Evolutionary conservation across 1,284 basidiomycete species (phyloP).

Genomic region (Leccinum fallax): DNA sequence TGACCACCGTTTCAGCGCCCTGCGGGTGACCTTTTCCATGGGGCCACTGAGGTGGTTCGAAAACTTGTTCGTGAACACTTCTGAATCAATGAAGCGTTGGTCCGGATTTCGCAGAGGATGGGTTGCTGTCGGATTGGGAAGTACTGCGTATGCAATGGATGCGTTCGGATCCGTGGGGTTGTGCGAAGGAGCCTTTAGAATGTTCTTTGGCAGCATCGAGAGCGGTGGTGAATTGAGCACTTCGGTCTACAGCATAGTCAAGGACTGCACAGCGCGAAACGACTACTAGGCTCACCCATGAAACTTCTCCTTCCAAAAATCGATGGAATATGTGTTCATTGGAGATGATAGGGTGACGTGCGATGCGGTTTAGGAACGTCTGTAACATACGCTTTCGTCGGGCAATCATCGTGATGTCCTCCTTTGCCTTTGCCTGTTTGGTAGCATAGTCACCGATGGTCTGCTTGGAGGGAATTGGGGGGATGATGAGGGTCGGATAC

Average conservation of each 20-base stretch:
- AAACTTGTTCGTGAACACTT: conserved; percentile 96
- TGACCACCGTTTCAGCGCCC: conserved; percentile 92
- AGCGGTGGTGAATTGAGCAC: conserved; percentile 91
- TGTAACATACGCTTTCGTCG: conserved; percentile 93
- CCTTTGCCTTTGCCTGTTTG: conserved; percentile 96
- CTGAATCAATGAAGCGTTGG: conserved; percentile 94
- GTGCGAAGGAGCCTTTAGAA: conserved; percentile 92
- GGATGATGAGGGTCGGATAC: conserved; percentile 96
- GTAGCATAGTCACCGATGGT: conserved; percentile 95
- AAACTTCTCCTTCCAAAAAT: conserved; percentile 93
- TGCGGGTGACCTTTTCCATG: conserved; percentile 95
- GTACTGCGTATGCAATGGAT: conserved; percentile 76
- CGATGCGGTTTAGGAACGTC: conserved; percentile 90
- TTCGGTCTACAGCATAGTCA: conserved; percentile 62
- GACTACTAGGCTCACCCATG: conserved; percentile 68
- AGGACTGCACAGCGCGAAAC: conserved; percentile 1
- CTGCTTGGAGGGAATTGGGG: conserved; percentile 98
- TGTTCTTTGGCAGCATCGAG: conserved; percentile 90
- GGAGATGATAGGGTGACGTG: conserved; percentile 89
- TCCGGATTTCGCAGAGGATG: conserved; percentile 88
- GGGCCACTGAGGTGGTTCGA: conserved; percentile 87
- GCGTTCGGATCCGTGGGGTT: conserved; percentile 85
- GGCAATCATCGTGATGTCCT: conserved; percentile 92
- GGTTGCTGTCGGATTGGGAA: conserved; percentile 87
- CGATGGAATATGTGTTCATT: conserved; percentile 95